Conservation (phyloP, 495 filamentous ascomycete species). For the Astrothelium subdiscretum region DNA sequence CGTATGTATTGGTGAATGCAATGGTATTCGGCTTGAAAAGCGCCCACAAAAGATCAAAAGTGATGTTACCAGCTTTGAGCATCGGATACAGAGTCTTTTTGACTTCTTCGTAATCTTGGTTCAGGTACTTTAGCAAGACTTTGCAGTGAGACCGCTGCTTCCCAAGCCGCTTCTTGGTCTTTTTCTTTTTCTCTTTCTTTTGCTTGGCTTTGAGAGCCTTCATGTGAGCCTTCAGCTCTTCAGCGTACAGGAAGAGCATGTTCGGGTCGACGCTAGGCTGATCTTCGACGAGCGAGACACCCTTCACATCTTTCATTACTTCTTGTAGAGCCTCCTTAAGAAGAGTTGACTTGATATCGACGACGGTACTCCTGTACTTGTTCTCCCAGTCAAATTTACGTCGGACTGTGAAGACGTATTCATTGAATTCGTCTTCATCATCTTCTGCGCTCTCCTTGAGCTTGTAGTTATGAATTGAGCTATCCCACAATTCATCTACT, state of each 20-base stretch:
- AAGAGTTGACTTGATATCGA: slow-evolving; percentile 79
- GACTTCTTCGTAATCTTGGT: slow-evolving; percentile 66
- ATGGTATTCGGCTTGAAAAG: slow-evolving; percentile 85
- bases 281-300: slow-evolving; percentile 69
- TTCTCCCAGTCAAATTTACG: slow-evolving; percentile 82
- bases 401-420: slow-evolving; percentile 78
- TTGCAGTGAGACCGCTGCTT: slow-evolving; percentile 55
- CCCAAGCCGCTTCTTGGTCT: slow-evolving; percentile 45
- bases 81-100: slow-evolving; percentile 78
- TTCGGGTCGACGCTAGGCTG: slow-evolving; percentile 70
- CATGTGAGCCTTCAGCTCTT: slow-evolving; percentile 53
- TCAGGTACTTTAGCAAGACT: slow-evolving; percentile 67
- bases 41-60: slow-evolving; percentile 84
- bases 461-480: slow-evolving; percentile 69
- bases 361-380: slow-evolving; percentile 63
- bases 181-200: slow-evolving; percentile 52
- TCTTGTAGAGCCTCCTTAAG: slow-evolving; percentile 61
- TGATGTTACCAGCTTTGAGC: slow-evolving; percentile 73
- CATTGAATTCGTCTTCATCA: slow-evolving; percentile 65
- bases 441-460: slow-evolving; percentile 70
- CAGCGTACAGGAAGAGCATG: slow-evolving; percentile 77
- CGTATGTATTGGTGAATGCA: slow-evolving; percentile 71
- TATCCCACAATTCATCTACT: slow-evolving; percentile 57
- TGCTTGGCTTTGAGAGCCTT: slow-evolving; percentile 56
- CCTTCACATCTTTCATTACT: slow-evolving; percentile 73